These are phyloP conservation scores for Phialocephala sp. DNA, from an alignment of 2,329 filamentous ascomycete species.

Conservation along the genomic window DNA sequence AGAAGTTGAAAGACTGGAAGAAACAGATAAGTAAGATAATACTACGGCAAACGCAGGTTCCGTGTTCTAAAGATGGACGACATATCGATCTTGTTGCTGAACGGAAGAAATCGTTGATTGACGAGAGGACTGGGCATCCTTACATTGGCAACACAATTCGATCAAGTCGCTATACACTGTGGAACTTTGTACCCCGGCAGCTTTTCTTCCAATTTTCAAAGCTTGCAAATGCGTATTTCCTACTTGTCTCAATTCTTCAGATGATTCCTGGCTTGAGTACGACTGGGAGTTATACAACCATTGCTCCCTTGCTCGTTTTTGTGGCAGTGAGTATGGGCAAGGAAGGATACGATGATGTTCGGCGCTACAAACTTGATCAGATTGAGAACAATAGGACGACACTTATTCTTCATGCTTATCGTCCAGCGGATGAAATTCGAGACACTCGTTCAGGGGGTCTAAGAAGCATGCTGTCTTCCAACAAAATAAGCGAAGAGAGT, in stretches of 20 bases:
- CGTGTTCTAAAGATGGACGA: constrained; percentile 79
- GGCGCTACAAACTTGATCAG: constrained; percentile 83
- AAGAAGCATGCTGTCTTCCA: constrained; percentile 3
- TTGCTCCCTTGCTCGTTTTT: constrained; percentile 82
- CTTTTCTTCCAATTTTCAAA: constrained; percentile 92
- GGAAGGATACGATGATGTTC: constrained; percentile 89
- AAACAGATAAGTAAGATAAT: constrained; percentile 30
- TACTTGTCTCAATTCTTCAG: constrained; percentile 85
- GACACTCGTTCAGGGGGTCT: neutral
- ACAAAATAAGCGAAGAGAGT: constrained; percentile 9
- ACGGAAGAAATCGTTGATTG: constrained; percentile 62
- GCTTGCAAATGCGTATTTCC: constrained; percentile 93
- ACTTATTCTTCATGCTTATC: constrained; percentile 34
- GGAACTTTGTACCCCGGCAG: constrained; percentile 88
- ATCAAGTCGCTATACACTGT: constrained; percentile 86
- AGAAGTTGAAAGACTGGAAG: constrained; percentile 30
- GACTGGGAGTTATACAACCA: constrained; percentile 87
- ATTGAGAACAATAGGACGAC: constrained; percentile 78
- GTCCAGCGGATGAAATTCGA: constrained; percentile 13
- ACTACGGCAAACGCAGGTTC: constrained; percentile 52
- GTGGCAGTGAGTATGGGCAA: constrained; percentile 88
- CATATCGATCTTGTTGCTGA: constrained; percentile 74
- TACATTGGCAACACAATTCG: constrained; percentile 86
- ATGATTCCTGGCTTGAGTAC: constrained; percentile 93
- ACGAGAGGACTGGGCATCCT: constrained; percentile 77